These are phyloP conservation scores for Polyporus tsugae DNA, from an alignment of 1,284 basidiomycete genomes.

Conservation along the genomic window DNA sequence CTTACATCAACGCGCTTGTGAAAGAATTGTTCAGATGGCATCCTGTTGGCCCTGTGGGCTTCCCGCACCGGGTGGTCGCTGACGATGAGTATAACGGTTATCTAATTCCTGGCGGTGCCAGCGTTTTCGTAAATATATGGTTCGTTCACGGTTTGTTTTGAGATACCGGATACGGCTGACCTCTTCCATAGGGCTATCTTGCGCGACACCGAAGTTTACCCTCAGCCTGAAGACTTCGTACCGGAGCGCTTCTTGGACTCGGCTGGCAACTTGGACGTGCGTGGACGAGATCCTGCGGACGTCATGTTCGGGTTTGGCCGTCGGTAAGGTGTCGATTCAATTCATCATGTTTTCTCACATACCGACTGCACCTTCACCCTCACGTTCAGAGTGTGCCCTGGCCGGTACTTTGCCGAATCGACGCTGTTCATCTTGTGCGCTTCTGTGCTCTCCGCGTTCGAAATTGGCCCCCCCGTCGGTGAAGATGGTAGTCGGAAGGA, in stretches of 20 bases:
- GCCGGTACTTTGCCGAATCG: constrained; percentile 16
- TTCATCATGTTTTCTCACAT: not conserved
- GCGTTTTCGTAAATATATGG: constrained; percentile 27
- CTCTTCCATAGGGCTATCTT: constrained; percentile 26
- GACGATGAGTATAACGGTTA: constrained; percentile 27
- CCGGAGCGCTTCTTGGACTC: constrained; percentile 22
- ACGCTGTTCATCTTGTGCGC: constrained; percentile 25
- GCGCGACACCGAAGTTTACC: constrained; percentile 29
- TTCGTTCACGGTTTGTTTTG: not conserved
- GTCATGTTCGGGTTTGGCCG: constrained; percentile 24
- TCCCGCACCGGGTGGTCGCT: constrained; percentile 22
- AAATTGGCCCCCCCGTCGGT: constrained; percentile 11
- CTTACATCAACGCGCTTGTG: constrained; percentile 42
- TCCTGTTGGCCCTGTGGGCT: constrained; percentile 29
- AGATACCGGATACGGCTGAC: not conserved
- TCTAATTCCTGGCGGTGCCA: constrained; percentile 21
- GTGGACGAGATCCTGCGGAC: constrained; percentile 2
- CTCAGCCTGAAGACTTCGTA: constrained; percentile 28
- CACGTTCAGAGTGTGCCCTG: constrained; percentile 23
- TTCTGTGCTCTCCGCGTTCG: constrained; percentile 18
- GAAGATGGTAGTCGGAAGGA: constrained; percentile 1
- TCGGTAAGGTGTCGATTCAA: constrained; percentile 5
- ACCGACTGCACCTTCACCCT: not conserved
- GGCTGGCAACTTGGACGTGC: not conserved
- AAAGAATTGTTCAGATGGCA: constrained; percentile 47